Evolutionary conservation across 208 protist species (phyloP).

Genomic region (Acanthamoeba rhysodes): DNA sequence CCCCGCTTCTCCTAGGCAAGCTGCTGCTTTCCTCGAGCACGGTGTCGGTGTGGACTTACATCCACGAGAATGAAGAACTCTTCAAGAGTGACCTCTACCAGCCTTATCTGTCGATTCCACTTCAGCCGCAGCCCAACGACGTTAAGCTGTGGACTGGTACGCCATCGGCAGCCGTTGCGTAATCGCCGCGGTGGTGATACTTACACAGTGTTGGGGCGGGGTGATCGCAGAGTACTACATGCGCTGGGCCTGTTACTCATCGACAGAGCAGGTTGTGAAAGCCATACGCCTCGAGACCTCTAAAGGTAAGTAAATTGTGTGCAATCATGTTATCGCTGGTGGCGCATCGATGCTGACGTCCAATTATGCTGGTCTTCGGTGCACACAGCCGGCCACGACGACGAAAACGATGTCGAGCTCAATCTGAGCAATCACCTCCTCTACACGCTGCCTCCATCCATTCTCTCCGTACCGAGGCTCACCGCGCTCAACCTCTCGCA

Average conservation of each 20-base stretch:
- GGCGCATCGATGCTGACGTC: background rate
- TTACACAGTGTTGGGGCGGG: background rate
- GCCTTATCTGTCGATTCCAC: background rate
- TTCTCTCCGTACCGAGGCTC: background rate
- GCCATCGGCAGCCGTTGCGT: background rate
- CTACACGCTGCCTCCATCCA: background rate
- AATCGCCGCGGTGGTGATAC: background rate
- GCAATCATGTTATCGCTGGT: too few relatives aligned
- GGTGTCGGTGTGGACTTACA: background rate
- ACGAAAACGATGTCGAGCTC: background rate
- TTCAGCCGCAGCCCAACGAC: constrained; percentile 6
- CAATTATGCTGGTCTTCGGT: background rate
- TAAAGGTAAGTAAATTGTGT: too few relatives aligned
- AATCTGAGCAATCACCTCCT: background rate
- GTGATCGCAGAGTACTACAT: background rate
- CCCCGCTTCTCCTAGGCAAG: too few relatives aligned
- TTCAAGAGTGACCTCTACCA: background rate
- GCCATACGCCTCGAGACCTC: too few relatives aligned
- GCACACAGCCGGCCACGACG: background rate
- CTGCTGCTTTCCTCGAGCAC: background rate
- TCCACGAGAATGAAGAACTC: background rate
- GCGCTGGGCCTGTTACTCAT: constrained; percentile 7
- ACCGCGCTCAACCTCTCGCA: constrained; percentile 28
- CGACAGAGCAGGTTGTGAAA: background rate
- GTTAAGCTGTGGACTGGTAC: constrained; percentile 49